Evolutionary conservation across 2,329 filamentous ascomycete genomes (phyloP).

Genomic region (Colletotrichum magnum): DNA sequence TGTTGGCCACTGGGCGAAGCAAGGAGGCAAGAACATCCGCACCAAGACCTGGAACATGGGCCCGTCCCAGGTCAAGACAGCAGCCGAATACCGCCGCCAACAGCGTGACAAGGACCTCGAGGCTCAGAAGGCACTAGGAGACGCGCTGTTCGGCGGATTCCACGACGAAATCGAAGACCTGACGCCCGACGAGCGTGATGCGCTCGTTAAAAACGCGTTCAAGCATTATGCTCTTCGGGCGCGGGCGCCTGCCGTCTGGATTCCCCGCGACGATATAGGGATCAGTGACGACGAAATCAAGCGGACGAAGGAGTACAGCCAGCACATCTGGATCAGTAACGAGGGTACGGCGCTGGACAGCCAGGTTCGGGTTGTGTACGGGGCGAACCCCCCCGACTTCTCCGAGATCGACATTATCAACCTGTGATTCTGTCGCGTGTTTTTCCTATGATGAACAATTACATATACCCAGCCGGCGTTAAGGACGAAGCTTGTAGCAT

Average conservation of each 20-base stretch:
- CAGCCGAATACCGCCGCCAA: slow-evolving; percentile 62
- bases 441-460: slow-evolving; percentile 25
- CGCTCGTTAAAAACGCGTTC: slow-evolving; percentile 88
- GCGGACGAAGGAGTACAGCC: slow-evolving; percentile 81
- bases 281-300: slow-evolving; percentile 92
- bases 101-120: slow-evolving; percentile 76
- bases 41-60: slow-evolving; percentile 60
- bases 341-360: slow-evolving; percentile 90
- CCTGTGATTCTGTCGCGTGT: slow-evolving; percentile 60
- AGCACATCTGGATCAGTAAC: slow-evolving; percentile 93
- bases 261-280: slow-evolving; percentile 90
- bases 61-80: slow-evolving; percentile 52
- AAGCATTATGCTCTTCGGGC: slow-evolving; percentile 90
- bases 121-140: slow-evolving; percentile 79
- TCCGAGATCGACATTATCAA: slow-evolving; percentile 90
- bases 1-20: slow-evolving; percentile 63
- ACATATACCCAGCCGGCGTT: slow-evolving; percentile 40
- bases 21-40: slow-evolving; percentile 63
- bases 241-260: slow-evolving; percentile 90
- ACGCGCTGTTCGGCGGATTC: slow-evolving; percentile 87
- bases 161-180: slow-evolving; percentile 96
- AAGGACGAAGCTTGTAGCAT: slow-evolving; percentile 10
- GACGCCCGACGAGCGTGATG: slow-evolving; percentile 89
- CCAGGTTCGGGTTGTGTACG: slow-evolving; percentile 86
- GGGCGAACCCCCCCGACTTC: slow-evolving; percentile 89